Evolutionary conservation across 2,329 filamentous ascomycete species (phyloP).

Genomic region (Chaetomium olivaceum): DNA sequence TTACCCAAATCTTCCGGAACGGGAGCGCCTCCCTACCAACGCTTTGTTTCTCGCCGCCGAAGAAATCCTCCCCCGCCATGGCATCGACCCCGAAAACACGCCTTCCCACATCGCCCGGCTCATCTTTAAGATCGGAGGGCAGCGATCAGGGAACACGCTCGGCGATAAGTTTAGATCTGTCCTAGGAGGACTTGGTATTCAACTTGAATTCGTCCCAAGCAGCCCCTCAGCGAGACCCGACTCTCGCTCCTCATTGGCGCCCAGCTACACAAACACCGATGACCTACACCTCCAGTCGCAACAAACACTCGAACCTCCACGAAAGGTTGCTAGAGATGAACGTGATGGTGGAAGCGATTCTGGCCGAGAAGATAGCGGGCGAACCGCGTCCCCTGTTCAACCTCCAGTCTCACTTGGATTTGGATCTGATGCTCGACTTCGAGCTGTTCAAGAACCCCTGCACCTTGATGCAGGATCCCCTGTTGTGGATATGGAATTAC

Average conservation of each 20-base stretch:
- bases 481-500: constrained; percentile 25
- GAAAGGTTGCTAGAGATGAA: constrained; percentile 12
- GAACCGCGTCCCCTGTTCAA: neutral
- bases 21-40: constrained; percentile 67
- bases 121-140: constrained; percentile 74
- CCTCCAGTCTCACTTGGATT: neutral
- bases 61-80: constrained; percentile 68
- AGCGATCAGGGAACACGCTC: constrained; percentile 58
- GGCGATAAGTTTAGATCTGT: constrained; percentile 70
- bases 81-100: constrained; percentile 72
- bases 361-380: neutral
- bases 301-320: neutral
- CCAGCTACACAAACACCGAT: constrained; percentile 24
- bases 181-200: constrained; percentile 68
- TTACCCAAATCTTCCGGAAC: constrained; percentile 56
- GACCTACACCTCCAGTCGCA: neutral
- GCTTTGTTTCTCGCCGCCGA: constrained; percentile 83
- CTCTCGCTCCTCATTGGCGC: constrained; percentile 15
- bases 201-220: constrained; percentile 57
- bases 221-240: constrained; percentile 20
- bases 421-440: neutral
- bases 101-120: constrained; percentile 71
- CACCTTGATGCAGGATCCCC: neutral
- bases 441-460: neutral
- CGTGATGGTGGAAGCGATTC: constrained; percentile 19